phyloP scores from a whole-genome alignment of 257 asterid genomes.

The Solanum chiquidenum region DNA sequence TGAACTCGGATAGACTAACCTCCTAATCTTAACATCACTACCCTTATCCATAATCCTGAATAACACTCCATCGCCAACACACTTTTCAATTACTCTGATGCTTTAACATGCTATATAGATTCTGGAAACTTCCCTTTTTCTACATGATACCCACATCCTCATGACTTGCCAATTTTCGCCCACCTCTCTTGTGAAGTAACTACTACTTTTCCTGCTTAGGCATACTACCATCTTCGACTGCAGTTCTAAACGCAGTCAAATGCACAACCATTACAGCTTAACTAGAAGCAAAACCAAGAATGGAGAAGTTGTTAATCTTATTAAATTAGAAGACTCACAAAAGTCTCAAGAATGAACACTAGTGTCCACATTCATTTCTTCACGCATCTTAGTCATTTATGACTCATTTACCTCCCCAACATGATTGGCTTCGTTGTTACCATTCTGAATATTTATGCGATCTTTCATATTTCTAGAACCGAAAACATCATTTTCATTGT shows the following conservation, averaged over 20 bases:
- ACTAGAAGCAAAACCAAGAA: constrained; percentile 2
- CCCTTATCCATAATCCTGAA: not conserved
- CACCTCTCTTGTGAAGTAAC: not conserved
- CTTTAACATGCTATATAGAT: not conserved
- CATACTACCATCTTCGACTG: not conserved
- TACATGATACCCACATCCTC: not conserved
- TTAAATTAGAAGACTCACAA: constrained; percentile 25
- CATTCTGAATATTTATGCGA: constrained; percentile 5
- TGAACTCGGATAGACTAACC: no score
- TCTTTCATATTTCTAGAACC: constrained; percentile 20
- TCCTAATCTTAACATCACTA: no score
- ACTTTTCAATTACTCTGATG: not conserved
- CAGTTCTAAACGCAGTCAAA: constrained; percentile 10
- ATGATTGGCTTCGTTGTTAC: constrained; percentile 13
- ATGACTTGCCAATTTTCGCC: not conserved
- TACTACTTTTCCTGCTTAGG: not conserved
- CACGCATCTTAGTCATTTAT: not conserved
- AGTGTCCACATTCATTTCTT: constrained; percentile 12
- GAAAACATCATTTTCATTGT: constrained; percentile 14
- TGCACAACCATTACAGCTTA: constrained; percentile 14
- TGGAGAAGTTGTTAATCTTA: constrained; percentile 5
- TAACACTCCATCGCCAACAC: not conserved
- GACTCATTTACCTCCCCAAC: constrained; percentile 17
- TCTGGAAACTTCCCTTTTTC: not conserved
- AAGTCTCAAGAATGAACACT: constrained; percentile 18